These are phyloP conservation scores for Pythium pectinolyticum DNA, from an alignment of 352 stramenopile species.

Conservation along the genomic window DNA sequence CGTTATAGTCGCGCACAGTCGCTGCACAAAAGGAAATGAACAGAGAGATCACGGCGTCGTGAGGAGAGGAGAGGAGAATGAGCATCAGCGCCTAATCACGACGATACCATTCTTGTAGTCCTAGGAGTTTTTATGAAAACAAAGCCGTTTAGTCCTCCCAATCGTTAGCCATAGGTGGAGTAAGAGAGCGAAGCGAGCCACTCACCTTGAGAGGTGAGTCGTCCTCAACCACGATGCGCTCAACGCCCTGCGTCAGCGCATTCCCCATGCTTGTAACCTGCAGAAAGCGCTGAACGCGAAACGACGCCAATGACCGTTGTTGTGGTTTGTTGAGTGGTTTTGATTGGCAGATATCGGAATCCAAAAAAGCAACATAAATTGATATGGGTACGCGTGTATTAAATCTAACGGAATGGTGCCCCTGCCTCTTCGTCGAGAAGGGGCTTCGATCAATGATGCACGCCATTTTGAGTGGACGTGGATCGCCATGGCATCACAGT, in stretches of 20 bases:
- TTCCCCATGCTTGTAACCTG: constrained; percentile 21
- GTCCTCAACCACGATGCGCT: constrained; percentile 28
- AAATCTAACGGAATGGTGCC: too few species aligned
- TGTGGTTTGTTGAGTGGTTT: background rate
- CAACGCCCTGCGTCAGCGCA: constrained; percentile 23
- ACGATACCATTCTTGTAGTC: constrained; percentile 32
- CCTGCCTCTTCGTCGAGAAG: too few species aligned
- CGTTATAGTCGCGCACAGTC: constrained; percentile 42
- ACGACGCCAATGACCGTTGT: too few species aligned
- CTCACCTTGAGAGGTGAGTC: constrained; percentile 22
- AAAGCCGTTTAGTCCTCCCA: too few species aligned
- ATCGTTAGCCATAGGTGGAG: too few species aligned
- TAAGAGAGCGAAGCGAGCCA: background rate
- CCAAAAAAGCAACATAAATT: background rate
- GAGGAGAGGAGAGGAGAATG: background rate
- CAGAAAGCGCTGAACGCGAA: background rate
- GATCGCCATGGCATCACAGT: too few species aligned
- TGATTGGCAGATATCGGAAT: constrained; percentile 3
- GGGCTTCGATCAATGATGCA: too few species aligned
- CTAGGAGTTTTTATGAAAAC: too few species aligned
- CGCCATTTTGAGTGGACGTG: too few species aligned
- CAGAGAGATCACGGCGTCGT: background rate
- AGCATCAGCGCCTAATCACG: too few species aligned
- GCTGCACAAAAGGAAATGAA: constrained; percentile 18
- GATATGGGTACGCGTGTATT: background rate